phyloP scores from a whole-genome alignment of 2,329 filamentous ascomycete genomes.

The Neocatenulostroma microsporum region DNA sequence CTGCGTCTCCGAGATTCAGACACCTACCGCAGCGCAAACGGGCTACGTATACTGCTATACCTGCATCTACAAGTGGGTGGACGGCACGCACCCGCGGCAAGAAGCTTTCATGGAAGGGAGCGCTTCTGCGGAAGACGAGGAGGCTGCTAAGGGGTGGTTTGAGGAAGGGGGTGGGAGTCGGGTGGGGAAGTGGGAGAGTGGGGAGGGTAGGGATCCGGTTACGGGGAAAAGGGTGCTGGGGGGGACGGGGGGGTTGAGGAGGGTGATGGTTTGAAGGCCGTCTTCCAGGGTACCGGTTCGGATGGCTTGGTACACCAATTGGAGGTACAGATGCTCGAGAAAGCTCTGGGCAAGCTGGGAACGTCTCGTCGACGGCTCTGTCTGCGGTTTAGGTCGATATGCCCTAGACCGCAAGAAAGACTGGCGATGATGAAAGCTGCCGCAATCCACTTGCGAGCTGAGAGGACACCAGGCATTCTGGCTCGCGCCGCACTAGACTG shows the following conservation, averaged over 20 bases:
- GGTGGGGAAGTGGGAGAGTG: conserved; percentile 69
- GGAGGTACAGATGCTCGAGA: no score
- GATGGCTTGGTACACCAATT: no score
- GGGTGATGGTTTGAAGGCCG: conserved; percentile 76
- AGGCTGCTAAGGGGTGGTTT: conserved; percentile 36
- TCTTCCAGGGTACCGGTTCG: no score
- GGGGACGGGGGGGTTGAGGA: conserved; percentile 77
- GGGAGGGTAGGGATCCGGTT: conserved; percentile 73
- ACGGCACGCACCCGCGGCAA: conserved; percentile 75
- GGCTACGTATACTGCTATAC: conserved; percentile 94
- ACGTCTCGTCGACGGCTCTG: no score
- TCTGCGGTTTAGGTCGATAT: no score
- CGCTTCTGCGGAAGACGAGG: conserved; percentile 38
- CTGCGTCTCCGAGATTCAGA: conserved; percentile 67
- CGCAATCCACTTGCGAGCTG: no score
- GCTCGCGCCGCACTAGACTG: no score
- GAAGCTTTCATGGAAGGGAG: conserved; percentile 74
- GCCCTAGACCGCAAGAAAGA: no score
- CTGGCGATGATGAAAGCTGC: no score
- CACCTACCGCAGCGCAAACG: conserved; percentile 85
- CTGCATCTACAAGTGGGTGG: conserved; percentile 91
- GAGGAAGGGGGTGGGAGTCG: conserved; percentile 32
- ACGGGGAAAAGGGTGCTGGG: conserved; percentile 84
- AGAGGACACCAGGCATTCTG: no score
- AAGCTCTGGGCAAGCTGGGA: no score